A percentile compares a stretch with the other conserved stretches of the same genome.
Evolutionary conservation across 1,139 yeast genomes (phyloP).

Genomic region (Magnusiomyces magnusii): DNA sequence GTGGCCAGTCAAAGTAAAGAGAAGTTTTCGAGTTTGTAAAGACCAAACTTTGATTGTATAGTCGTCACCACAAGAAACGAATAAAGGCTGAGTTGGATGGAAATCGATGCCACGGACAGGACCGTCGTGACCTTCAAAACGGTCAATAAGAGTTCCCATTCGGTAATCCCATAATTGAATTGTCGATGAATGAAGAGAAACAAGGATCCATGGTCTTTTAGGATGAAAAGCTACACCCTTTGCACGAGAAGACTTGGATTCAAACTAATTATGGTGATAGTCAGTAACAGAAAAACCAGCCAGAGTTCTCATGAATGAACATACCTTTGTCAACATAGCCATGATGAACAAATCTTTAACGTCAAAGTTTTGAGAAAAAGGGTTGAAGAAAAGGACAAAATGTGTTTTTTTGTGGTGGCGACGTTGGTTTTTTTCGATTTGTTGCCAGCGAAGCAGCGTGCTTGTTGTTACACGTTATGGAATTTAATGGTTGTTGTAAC

Average conservation of each 20-base stretch:
- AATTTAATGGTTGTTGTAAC: too few species aligned
- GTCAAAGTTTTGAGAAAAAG: too few species aligned
- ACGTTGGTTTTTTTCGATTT: too few species aligned
- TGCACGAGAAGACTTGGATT: conserved; percentile 97
- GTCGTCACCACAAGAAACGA: conserved; percentile 97
- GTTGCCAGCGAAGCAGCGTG: background rate
- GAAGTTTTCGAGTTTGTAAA: conserved; percentile 78
- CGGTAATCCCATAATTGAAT: conserved; percentile 99
- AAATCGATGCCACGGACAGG: conserved; percentile 94
- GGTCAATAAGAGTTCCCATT: conserved; percentile 95
- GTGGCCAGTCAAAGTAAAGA: conserved; percentile 84
- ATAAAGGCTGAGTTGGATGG: conserved; percentile 96
- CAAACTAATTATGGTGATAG: conserved; percentile 47
- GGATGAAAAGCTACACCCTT: conserved; percentile 99
- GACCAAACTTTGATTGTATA: conserved; percentile 96
- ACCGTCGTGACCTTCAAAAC: conserved; percentile 97
- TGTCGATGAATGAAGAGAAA: conserved; percentile 88
- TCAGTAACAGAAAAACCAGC: too few species aligned
- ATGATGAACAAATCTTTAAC: too few species aligned
- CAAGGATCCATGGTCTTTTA: conserved; percentile 92
- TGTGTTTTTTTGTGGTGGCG: background rate
- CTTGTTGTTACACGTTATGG: background rate
- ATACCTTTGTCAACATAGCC: conserved; percentile 89
- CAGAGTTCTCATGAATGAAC: conserved; percentile 20
- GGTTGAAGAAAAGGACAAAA: background rate